Evolutionary conservation across 305 asterid species (phyloP).

Genomic region (Petunia hybrid): DNA sequence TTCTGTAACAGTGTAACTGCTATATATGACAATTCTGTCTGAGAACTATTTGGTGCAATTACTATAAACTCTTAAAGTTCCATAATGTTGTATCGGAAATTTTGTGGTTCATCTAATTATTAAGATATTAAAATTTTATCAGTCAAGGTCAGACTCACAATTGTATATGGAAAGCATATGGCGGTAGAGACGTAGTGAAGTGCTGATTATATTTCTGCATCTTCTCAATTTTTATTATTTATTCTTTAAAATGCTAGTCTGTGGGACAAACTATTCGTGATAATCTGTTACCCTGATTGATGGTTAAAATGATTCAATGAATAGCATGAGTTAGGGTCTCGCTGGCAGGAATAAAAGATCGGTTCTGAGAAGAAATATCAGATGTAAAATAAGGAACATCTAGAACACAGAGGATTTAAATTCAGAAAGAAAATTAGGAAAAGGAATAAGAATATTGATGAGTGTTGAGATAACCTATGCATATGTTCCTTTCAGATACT

Average conservation of each 20-base stretch:
- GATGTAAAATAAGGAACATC: background rate
- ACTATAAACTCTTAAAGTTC: background rate
- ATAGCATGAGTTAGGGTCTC: background rate
- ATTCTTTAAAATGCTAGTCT: background rate
- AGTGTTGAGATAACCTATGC: background rate
- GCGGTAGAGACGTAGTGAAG: background rate
- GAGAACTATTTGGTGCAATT: background rate
- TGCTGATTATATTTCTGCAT: background rate
- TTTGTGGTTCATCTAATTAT: background rate
- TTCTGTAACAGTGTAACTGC: background rate
- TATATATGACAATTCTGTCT: background rate
- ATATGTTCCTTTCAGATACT: background rate
- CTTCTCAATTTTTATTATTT: background rate
- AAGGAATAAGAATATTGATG: background rate
- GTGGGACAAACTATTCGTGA: background rate
- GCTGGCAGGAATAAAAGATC: background rate
- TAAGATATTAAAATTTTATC: slow-evolving; percentile 15
- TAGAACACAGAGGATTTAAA: background rate
- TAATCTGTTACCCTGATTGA: background rate
- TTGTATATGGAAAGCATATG: background rate
- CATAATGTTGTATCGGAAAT: background rate
- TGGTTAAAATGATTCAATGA: background rate
- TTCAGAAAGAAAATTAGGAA: background rate
- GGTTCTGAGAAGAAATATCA: slow-evolving; percentile 9
- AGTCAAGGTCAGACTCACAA: background rate